Evolutionary conservation across 2,329 filamentous ascomycete species (phyloP).

Genomic region (Pyrenophora graminea): DNA sequence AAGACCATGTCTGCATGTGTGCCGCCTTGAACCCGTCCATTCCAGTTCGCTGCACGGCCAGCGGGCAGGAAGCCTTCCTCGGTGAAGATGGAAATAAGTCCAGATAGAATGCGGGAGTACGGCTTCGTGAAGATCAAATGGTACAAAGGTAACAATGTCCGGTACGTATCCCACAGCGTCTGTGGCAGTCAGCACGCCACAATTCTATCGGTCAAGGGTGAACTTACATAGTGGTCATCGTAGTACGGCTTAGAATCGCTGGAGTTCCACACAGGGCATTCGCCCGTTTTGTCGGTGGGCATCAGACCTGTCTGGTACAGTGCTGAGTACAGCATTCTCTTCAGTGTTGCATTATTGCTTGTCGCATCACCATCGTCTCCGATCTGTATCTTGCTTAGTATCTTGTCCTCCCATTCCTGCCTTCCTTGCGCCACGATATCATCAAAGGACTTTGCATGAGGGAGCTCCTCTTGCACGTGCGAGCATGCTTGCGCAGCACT

Average conservation of each 20-base stretch:
- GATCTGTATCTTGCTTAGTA: constrained; percentile 58
- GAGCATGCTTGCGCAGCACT: constrained; percentile 60
- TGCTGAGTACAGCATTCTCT: constrained; percentile 41
- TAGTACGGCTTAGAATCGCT: constrained; percentile 40
- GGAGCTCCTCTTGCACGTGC: constrained; percentile 68
- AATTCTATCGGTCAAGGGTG: background rate
- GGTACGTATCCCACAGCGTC: constrained; percentile 20
- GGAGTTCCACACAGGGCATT: constrained; percentile 33
- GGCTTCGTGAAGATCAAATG: constrained; percentile 22
- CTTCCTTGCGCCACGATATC: constrained; percentile 42
- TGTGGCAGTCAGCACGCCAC: background rate
- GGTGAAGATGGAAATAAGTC: constrained; percentile 23
- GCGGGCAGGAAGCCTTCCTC: constrained; percentile 44
- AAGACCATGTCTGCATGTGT: constrained; percentile 41
- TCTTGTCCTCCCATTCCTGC: constrained; percentile 48
- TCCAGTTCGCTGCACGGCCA: constrained; percentile 40
- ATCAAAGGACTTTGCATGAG: constrained; percentile 46
- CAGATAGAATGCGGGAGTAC: constrained; percentile 8
- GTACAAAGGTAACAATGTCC: constrained; percentile 17
- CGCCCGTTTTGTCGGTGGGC: constrained; percentile 35
- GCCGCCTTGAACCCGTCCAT: constrained; percentile 42
- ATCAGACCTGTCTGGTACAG: constrained; percentile 47
- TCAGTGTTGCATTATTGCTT: constrained; percentile 8
- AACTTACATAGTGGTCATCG: constrained; percentile 36
- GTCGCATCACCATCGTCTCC: constrained; percentile 5